Evolutionary conservation across 352 stramenopile species (phyloP).

Genomic region (Phytophthora aleatoria): DNA sequence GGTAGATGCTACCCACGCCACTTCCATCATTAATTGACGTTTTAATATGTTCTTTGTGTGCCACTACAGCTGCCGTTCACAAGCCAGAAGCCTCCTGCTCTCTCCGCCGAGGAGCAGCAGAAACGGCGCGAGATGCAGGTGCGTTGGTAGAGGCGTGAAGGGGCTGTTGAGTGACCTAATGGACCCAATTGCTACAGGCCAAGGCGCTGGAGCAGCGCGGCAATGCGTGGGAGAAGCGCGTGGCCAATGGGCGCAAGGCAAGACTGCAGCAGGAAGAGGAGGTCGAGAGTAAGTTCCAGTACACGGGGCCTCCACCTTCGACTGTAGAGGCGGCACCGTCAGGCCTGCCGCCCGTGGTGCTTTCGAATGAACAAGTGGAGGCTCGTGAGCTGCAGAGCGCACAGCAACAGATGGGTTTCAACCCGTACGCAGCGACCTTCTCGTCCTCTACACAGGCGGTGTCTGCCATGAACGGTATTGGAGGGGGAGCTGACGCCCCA

Average conservation of each 20-base stretch:
- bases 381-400: slow-evolving; percentile 58
- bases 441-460: slow-evolving; percentile 64
- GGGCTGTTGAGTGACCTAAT: neutral
- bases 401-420: slow-evolving; percentile 70
- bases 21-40: neutral
- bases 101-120: slow-evolving; percentile 61
- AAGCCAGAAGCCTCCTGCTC: slow-evolving; percentile 38
- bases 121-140: slow-evolving; percentile 70
- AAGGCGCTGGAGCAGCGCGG: slow-evolving; percentile 63
- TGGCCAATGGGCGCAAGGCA: slow-evolving; percentile 55
- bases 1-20: slow-evolving; percentile 15
- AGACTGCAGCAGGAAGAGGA: slow-evolving; percentile 60
- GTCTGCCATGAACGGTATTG: slow-evolving; percentile 63
- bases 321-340: neutral
- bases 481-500: slow-evolving; percentile 2
- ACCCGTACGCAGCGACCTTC: slow-evolving; percentile 72
- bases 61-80: slow-evolving; percentile 44
- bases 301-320: slow-evolving; percentile 21
- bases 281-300: slow-evolving; percentile 45
- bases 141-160: neutral
- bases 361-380: slow-evolving; percentile 73
- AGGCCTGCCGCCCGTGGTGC: slow-evolving; percentile 27
- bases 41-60: slow-evolving; percentile 2
- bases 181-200: slow-evolving; percentile 24
- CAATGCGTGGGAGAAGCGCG: slow-evolving; percentile 75